Evolutionary conservation across 805 yeast species (phyloP).

Genomic region (Cyberlindnera euphorbiiphila): DNA sequence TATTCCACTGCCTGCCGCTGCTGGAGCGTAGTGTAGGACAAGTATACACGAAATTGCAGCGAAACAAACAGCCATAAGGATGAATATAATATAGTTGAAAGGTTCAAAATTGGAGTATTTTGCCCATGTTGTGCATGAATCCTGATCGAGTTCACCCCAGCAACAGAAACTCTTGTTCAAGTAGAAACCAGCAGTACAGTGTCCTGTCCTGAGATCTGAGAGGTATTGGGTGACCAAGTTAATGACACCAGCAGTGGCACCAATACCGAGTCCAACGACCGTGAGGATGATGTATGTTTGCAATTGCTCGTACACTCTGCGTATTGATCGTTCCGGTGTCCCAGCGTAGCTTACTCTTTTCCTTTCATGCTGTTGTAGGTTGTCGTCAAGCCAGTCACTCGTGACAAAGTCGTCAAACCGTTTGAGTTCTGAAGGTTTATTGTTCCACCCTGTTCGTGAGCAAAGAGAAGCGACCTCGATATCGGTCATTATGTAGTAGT

Average conservation of each 20-base stretch:
- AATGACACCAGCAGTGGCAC: slow-evolving; percentile 76
- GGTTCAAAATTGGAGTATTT: slow-evolving; percentile 49
- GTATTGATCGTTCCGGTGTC: slow-evolving; percentile 1
- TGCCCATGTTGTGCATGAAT: slow-evolving; percentile 63
- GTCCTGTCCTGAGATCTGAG: slow-evolving; percentile 74
- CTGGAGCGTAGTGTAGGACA: slow-evolving; percentile 72
- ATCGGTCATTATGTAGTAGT: slow-evolving; percentile 1
- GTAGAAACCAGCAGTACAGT: slow-evolving; percentile 67
- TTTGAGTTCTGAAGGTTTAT: slow-evolving; percentile 25
- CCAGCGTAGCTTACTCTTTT: slow-evolving; percentile 2
- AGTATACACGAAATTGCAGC: slow-evolving; percentile 63
- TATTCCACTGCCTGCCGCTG: slow-evolving; percentile 97
- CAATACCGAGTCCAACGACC: slow-evolving; percentile 70
- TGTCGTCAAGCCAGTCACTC: slow-evolving; percentile 69
- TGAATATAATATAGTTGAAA: slow-evolving; percentile 54
- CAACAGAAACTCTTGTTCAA: slow-evolving; percentile 80
- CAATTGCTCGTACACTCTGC: slow-evolving; percentile 17
- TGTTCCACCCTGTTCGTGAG: slow-evolving; percentile 12
- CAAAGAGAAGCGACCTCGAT: slow-evolving; percentile 6
- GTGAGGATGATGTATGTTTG: slow-evolving; percentile 68
- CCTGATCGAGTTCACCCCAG: slow-evolving; percentile 49
- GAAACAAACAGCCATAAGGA: slow-evolving; percentile 54
- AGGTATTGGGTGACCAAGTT: slow-evolving; percentile 84
- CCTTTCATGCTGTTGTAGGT: slow-evolving; percentile 41
- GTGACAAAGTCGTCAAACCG: slow-evolving; percentile 61